Evolutionary conservation across 1,284 basidiomycete species (phyloP), one percentile per base, ranked within the genome.

Genomic region (Fomes fomentarius): DNA sequence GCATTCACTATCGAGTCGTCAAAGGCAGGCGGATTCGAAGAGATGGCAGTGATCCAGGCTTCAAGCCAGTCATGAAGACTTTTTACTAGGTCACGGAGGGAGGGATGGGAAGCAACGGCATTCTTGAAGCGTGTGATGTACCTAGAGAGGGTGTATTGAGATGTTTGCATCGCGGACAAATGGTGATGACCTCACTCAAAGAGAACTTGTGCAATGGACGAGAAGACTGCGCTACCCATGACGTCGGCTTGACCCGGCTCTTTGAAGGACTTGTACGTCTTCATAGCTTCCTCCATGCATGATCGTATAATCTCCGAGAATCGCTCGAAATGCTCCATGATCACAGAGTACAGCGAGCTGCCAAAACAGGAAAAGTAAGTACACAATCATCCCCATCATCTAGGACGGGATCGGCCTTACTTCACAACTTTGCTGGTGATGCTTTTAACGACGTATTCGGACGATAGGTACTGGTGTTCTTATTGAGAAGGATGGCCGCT

Each of bases 391-490:
- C 22, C 28, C 7, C 28, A 19, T 14, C 10, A 9, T 25, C 1
- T 14, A 31, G 17, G 12, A 47, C n/a, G n/a, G n/a, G n/a, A n/a
- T n/a, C n/a, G n/a, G n/a, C n/a, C 73, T 53, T 64, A 87, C 83
- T 88, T 88, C 25, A 80, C 75, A 37, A 75, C 66, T 34, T 77
- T 76, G 17, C 71, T 72, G 25, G 85, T 63, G 1, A 83, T 84
- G 47, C 80, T 86, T 64, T 84, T 84, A 26, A 86, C 63, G 2
- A 89, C 80, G 43, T 81, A 76, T 28, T 85, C 80, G 2, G 84
- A 88, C 0, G 85, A 79, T 21, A 85, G 66, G 59, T 85, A 87
- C 84, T 89, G 44, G n/a, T n/a, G n/a, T n/a, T n/a, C n/a, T n/a
- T n/a, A n/a, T n/a, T n/a, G n/a, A n/a, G n/a, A n/a, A n/a, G n/a